These are phyloP conservation scores for Adansonia digitata DNA, from an alignment of 345 rosid species.

Conservation along the genomic window DNA sequence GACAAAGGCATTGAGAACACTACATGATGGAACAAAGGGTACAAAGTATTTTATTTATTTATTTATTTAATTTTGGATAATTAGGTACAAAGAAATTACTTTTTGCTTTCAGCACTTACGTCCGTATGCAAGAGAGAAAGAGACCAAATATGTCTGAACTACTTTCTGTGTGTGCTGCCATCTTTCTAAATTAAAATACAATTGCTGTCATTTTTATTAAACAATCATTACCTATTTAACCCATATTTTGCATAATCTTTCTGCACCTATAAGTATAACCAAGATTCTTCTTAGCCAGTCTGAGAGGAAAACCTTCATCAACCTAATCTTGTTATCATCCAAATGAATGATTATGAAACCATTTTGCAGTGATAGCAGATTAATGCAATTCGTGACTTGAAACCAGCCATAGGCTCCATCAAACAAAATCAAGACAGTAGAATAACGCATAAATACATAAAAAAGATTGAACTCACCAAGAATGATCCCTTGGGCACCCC, in stretches of 20 bases:
- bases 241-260: background rate
- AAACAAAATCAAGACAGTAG: constrained; percentile 13
- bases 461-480: constrained; percentile 56
- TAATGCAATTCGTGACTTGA: background rate
- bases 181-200: background rate
- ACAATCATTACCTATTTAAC: background rate
- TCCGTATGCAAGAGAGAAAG: background rate
- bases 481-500: constrained; percentile 92
- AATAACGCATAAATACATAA: background rate
- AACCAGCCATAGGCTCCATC: background rate
- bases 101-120: no score
- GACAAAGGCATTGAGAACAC: background rate
- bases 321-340: background rate
- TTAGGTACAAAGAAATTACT: no score
- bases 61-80: no score
- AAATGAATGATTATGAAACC: background rate
- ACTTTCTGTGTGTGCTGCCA: background rate
- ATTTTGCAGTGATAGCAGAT: background rate
- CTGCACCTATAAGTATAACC: background rate
- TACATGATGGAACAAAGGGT: background rate
- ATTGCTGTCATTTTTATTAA: background rate
- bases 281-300: background rate
- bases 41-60: no score
- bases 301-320: background rate
- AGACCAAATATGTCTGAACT: background rate